phyloP scores from a whole-genome alignment of 2,329 filamentous ascomycete genomes.

The Ophiostoma sp. region DNA sequence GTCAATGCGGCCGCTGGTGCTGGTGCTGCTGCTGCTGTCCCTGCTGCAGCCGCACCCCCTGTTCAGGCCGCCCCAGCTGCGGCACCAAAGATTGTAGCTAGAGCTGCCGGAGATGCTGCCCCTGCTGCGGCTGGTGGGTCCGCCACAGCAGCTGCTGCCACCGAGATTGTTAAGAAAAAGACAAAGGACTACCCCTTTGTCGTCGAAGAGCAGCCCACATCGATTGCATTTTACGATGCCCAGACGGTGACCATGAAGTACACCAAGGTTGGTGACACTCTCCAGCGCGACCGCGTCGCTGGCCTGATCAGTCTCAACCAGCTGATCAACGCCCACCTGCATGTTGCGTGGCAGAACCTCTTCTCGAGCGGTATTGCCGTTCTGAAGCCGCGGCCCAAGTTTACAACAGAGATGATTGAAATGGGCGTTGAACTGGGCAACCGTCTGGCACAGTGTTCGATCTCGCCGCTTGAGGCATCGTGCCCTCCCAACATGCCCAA shows the following conservation, averaged over 20 bases:
- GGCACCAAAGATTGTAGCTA: neutral
- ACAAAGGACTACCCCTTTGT: slow-evolving; percentile 51
- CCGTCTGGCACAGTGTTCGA: slow-evolving; percentile 69
- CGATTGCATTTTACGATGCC: slow-evolving; percentile 73
- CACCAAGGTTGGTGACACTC: slow-evolving; percentile 57
- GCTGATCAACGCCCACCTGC: slow-evolving; percentile 80
- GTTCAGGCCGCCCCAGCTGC: slow-evolving; percentile 2
- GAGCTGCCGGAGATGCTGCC: neutral
- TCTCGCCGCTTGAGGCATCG: slow-evolving; percentile 64
- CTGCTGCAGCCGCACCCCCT: neutral
- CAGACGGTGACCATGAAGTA: slow-evolving; percentile 61
- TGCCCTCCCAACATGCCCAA: slow-evolving; percentile 76
- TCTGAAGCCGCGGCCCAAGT: slow-evolving; percentile 69
- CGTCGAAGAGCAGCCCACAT: slow-evolving; percentile 58
- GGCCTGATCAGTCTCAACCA: slow-evolving; percentile 63
- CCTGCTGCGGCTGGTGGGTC: neutral
- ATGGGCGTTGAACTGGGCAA: slow-evolving; percentile 67
- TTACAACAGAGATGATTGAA: slow-evolving; percentile 67
- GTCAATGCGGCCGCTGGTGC: neutral
- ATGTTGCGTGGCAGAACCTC: slow-evolving; percentile 74
- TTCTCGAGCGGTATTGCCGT: slow-evolving; percentile 75
- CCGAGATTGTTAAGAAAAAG: slow-evolving; percentile 9
- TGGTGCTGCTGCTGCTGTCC: neutral
- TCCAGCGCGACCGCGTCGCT: slow-evolving; percentile 51
- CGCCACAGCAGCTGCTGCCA: neutral